Percentiles rank a stretch among this genome's conserved stretches.
phyloP scores from a whole-genome alignment of 306 rosid genomes.

The Pterocarpus macrocarpus region DNA sequence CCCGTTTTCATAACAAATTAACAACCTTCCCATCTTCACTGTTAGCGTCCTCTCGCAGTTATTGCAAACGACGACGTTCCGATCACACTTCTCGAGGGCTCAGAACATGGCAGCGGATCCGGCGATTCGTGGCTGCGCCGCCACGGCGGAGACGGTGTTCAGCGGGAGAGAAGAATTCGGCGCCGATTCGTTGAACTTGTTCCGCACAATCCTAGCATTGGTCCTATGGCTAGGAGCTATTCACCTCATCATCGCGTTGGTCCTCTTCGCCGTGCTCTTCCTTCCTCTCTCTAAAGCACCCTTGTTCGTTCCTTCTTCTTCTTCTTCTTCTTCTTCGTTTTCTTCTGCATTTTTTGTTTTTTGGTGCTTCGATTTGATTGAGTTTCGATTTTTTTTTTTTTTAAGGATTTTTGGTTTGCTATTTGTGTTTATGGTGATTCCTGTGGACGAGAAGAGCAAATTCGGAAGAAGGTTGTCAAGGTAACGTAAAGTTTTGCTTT shows the following conservation, averaged over 20 bases:
- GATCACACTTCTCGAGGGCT: neutral
- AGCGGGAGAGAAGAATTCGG: conserved; percentile 50
- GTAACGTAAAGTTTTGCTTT: conserved; percentile 34
- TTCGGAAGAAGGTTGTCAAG: conserved; percentile 68
- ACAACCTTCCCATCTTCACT: neutral
- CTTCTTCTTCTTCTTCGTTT: neutral
- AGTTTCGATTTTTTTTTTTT: neutral
- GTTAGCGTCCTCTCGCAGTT: neutral
- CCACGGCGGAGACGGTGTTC: conserved; percentile 44
- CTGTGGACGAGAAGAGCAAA: conserved; percentile 64
- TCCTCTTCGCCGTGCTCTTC: conserved; percentile 63
- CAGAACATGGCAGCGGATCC: conserved; percentile 25
- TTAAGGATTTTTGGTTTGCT: conserved; percentile 75
- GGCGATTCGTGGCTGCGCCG: neutral
- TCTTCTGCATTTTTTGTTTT: neutral
- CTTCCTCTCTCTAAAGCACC: conserved; percentile 72
- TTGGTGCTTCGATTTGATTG: neutral
- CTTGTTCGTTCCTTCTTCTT: conserved; percentile 55
- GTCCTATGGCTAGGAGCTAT: conserved; percentile 77
- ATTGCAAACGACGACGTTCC: conserved; percentile 38
- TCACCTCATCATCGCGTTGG: conserved; percentile 64
- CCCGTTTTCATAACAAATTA: neutral
- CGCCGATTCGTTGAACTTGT: conserved; percentile 40
- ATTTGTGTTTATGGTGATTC: conserved; percentile 61
- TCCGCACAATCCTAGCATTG: conserved; percentile 58